phyloP scores from a whole-genome alignment of 306 rosid genomes.

The Luffa acutangula region DNA sequence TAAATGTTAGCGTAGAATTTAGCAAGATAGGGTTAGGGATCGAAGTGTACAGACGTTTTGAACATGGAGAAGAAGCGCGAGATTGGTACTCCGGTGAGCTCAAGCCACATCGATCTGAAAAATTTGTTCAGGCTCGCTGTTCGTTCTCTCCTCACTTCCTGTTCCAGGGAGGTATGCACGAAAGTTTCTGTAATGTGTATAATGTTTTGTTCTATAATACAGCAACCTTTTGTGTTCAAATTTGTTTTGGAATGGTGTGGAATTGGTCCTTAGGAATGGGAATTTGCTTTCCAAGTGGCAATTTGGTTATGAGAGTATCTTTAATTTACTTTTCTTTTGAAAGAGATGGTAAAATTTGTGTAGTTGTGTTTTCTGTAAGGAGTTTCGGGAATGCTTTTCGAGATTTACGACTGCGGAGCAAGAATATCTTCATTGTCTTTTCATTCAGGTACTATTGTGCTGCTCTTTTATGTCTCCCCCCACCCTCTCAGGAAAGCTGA shows the following conservation, averaged over 20 bases:
- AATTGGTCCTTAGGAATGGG: too few species aligned
- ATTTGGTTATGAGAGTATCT: neutral
- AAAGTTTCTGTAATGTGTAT: neutral
- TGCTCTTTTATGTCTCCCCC: slow-evolving; percentile 4
- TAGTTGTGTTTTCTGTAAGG: slow-evolving; percentile 22
- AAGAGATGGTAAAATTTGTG: neutral
- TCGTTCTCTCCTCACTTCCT: slow-evolving; percentile 12
- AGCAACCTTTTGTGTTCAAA: neutral
- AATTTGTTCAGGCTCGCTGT: slow-evolving; percentile 17
- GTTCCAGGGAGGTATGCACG: slow-evolving; percentile 9
- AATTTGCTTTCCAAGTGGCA: neutral
- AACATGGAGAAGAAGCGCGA: slow-evolving; percentile 12
- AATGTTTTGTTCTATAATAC: neutral
- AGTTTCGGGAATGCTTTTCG: slow-evolving; percentile 44
- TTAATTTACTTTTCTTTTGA: neutral
- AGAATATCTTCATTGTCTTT: slow-evolving; percentile 48
- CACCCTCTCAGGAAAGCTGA: neutral
- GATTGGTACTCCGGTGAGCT: slow-evolving; percentile 7
- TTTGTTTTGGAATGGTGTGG: too few species aligned
- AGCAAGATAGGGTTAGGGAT: slow-evolving; percentile 3
- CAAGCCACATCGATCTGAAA: slow-evolving; percentile 13
- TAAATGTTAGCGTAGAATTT: neutral
- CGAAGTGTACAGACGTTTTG: neutral
- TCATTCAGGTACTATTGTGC: slow-evolving; percentile 42
- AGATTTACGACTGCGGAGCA: slow-evolving; percentile 39